These are phyloP conservation scores for Malus domestica DNA, from an alignment of 306 rosid genomes.

Conservation along the genomic window DNA sequence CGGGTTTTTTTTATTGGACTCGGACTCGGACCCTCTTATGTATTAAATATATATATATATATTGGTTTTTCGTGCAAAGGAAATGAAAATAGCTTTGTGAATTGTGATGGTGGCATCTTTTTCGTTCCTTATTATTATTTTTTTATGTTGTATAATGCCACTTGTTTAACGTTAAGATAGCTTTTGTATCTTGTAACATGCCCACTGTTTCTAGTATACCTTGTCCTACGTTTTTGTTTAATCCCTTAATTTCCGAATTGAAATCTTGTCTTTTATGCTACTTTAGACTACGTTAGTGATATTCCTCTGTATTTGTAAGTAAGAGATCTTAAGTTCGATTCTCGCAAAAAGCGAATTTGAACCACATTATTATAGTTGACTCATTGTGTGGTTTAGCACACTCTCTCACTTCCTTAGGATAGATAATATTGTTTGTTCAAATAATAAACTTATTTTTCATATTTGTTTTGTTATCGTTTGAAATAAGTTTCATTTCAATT, in stretches of 20 bases:
- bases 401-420: too few relatives aligned
- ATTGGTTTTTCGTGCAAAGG: neutral
- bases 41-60: neutral
- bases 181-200: neutral
- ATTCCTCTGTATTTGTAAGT: too few relatives aligned
- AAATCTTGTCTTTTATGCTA: too few relatives aligned
- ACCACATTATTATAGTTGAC: too few relatives aligned
- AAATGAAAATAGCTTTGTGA: neutral
- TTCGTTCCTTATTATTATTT: neutral
- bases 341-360: too few relatives aligned
- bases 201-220: too few relatives aligned
- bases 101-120: neutral
- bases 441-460: too few relatives aligned
- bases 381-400: too few relatives aligned
- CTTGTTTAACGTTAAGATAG: neutral
- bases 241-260: too few relatives aligned
- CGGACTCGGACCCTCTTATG: neutral
- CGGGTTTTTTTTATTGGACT: neutral
- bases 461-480: neutral
- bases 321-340: accelerated
- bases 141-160: neutral
- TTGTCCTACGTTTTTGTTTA: too few relatives aligned
- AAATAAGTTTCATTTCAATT: neutral
- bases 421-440: too few relatives aligned
- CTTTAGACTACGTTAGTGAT: too few relatives aligned